Base-by-base conservation (phyloP, 2,329 filamentous ascomycete species). In the Podosphaera xanthii region DNA sequence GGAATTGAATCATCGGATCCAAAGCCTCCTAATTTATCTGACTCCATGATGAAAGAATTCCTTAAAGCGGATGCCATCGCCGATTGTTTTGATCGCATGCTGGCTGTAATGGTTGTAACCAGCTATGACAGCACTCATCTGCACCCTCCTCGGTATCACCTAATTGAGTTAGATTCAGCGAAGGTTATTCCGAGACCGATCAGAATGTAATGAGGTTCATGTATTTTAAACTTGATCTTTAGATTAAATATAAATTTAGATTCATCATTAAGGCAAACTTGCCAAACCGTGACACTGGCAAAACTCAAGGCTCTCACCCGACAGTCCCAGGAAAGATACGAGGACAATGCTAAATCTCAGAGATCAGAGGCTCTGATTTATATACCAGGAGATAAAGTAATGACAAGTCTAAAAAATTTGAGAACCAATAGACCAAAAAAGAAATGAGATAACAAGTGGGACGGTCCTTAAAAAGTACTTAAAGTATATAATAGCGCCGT, bases 371-470 rank as follows among this genome's bases (percentile, higher is more conserved):
- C 38, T 0, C 58, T 42, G 22, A 35, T 53, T 1, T 59, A 1
- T 22, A 22, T 22, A 22, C 22, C 22, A 22, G 22, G 22, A 22
- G 22, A 22, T 22, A 22, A 22, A 59, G 59, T 60, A 6, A 12
- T 57, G 14, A 44, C 58, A 8, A 46, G 54, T 38, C 49, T 35
- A 14, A 57, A 46, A 10, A 60, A 60, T 58, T 48, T 60, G 35
- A 58, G 35, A 59, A 52, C 58, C 34, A 9, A 40, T 34, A 7
- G 35, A 38, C 35, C 58, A 33, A 36, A 31, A 54, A 60, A 62
- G 38, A 22, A 58, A 30, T 31, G 14, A 46, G 31, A 58, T 42
- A 35, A 49, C 44, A 58, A 35, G 40, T 49, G 58, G 7, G 36
- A 57, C 46, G 33, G 53, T 35, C 54, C 44, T 10, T 59, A 34